phyloP scores from a whole-genome alignment of 495 filamentous ascomycete genomes.

The Bacidia rubella region DNA sequence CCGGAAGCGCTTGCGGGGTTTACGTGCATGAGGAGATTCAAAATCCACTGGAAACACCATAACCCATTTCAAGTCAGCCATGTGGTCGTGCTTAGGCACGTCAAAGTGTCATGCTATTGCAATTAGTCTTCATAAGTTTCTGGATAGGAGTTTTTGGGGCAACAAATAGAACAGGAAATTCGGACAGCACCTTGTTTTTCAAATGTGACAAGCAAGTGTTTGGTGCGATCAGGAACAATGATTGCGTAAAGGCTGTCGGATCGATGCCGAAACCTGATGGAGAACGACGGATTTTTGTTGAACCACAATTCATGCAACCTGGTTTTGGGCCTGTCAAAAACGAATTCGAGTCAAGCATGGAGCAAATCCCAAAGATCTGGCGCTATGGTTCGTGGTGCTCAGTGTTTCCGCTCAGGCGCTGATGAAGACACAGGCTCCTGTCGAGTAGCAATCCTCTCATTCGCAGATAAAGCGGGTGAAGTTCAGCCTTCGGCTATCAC shows the following conservation, averaged over 20 bases:
- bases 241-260: background rate
- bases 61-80: background rate
- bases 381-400: too few relatives aligned
- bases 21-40: background rate
- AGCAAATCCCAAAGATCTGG: conserved; percentile 4
- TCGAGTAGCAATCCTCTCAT: background rate
- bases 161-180: too few relatives aligned
- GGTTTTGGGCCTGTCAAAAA: background rate
- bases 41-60: background rate
- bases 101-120: background rate
- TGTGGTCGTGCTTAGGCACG: background rate
- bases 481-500: background rate
- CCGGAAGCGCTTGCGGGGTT: background rate
- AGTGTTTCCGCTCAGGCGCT: background rate
- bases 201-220: background rate
- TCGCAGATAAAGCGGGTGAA: background rate
- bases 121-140: too few relatives aligned
- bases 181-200: background rate
- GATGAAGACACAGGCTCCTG: background rate
- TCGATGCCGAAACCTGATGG: background rate
- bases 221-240: background rate
- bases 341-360: background rate
- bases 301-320: conserved; percentile 1
- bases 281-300: conserved; percentile 4
- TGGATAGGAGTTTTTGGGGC: too few relatives aligned